These are phyloP conservation scores for Cyberlindnera saturnus DNA, from an alignment of 805 yeast species.

Conservation along the genomic window DNA sequence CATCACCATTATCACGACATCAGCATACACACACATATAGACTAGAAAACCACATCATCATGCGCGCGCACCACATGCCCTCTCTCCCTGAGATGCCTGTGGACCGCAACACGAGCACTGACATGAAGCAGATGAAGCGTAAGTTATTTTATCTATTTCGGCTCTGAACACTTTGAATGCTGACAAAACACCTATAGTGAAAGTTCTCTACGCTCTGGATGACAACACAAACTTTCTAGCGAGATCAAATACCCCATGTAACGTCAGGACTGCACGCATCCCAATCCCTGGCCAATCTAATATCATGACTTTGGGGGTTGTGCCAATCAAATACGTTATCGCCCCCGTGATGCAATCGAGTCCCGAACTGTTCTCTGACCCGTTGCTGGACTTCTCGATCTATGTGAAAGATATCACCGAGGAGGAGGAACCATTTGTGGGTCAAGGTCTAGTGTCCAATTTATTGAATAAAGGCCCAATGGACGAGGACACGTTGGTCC, in stretches of 20 bases:
- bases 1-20: neutral
- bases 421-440: conserved; percentile 46
- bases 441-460: conserved; percentile 36
- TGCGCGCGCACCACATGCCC: conserved; percentile 27
- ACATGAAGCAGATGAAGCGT: conserved; percentile 20
- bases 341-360: conserved; percentile 39
- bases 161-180: too few relatives aligned
- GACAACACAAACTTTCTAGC: conserved; percentile 37
- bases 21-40: neutral
- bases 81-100: conserved; percentile 25
- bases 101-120: conserved; percentile 15
- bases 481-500: conserved; percentile 36
- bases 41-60: neutral
- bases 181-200: conserved; percentile 14
- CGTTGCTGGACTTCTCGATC: conserved; percentile 40
- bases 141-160: conserved; percentile 1
- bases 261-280: conserved; percentile 36
- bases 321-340: conserved; percentile 39
- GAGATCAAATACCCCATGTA: conserved; percentile 29
- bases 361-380: conserved; percentile 34
- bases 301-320: conserved; percentile 38
- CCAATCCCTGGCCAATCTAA: conserved; percentile 37
- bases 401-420: conserved; percentile 43
- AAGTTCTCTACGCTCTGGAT: conserved; percentile 38
- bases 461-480: conserved; percentile 16